Base-by-base conservation (phyloP, 202 grass and related monocot species). In the Setaria viridis region DNA sequence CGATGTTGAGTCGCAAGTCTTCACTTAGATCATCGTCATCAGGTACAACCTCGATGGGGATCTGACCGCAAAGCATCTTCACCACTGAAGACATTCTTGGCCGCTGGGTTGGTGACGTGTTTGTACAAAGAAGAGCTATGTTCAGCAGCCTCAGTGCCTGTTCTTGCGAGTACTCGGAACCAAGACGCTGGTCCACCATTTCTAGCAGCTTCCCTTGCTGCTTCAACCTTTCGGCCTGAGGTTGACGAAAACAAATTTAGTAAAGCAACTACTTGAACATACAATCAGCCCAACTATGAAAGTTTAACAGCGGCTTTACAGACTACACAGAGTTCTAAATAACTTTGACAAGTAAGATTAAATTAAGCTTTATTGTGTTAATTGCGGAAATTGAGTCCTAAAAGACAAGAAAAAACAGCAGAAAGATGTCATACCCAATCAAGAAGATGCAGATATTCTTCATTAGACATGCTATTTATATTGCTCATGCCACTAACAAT, bases 361-460 rank as follows among this genome's bases (percentile, higher is more conserved):
- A 54, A 76, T 15, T 32, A 70, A 10, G 49, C 32, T 58, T 66
- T 83, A 45, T 66, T 15, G 7, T 35, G 30, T 58, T 54, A 21
- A n/a, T 64, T 75, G 62, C 46, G 19, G 69, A 75, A 63, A 46
- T 20, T 21, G 11, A 76, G 17, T 80, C 51, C 21, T 64, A 17
- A 71, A 65, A 72, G 57, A 65, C 35, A 75, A 58, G 47, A 47
- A 25, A 13, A 53, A 63, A 68, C 0, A 39, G 32, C 21, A 39
- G 58, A 10, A 51, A 67, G 25, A 78, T 77, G 60, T 19, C 75
- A 84, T 91, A 97, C 94, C 94, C 76, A 89, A 78, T 97, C 94
- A 86, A 97, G 94, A 85, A 97, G 92, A 91, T 92, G 90, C 33
- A 94, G 65, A 69, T 92, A 91, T 66, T 97, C 92, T 33, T 97